These are phyloP conservation scores for Phyllosticta paracitricarpa DNA, from an alignment of 2,329 filamentous ascomycete species.

Conservation along the genomic window DNA sequence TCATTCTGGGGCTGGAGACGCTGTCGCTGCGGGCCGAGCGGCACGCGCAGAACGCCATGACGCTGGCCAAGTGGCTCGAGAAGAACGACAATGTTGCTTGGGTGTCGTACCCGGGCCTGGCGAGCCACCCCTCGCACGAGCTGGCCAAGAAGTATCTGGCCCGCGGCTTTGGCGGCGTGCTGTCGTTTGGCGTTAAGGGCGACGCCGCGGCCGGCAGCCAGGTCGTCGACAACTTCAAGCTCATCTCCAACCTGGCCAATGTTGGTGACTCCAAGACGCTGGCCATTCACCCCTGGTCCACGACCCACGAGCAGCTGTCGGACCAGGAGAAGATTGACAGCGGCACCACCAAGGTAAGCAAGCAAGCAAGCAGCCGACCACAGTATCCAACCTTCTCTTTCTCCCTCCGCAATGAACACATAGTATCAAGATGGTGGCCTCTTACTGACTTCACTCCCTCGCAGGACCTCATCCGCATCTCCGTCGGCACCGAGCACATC, in stretches of 20 bases:
- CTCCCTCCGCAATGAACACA: neutral
- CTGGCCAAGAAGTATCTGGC: conserved; percentile 79
- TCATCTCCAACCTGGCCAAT: conserved; percentile 93
- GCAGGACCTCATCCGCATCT: conserved; percentile 85
- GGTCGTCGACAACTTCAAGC: conserved; percentile 87
- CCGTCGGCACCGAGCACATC: conserved; percentile 91
- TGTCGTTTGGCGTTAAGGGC: conserved; percentile 90
- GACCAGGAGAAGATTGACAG: conserved; percentile 71
- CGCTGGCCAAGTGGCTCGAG: conserved; percentile 74
- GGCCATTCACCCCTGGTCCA: conserved; percentile 90
- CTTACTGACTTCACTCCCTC: conserved; percentile 11
- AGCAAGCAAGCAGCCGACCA: neutral
- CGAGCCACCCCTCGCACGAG: conserved; percentile 69
- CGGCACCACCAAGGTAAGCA: conserved; percentile 63
- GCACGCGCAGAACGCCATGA: conserved; percentile 73
- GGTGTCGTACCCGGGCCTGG: conserved; percentile 88
- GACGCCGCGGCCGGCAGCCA: conserved; percentile 72
- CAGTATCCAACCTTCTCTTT: no score
- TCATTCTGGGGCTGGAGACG: conserved; percentile 82
- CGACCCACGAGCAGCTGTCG: conserved; percentile 84
- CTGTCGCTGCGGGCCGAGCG: conserved; percentile 77
- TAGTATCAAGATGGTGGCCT: neutral
- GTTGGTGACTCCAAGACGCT: conserved; percentile 93
- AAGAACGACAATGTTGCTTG: conserved; percentile 74
- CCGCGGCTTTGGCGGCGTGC: conserved; percentile 76